Conservation (phyloP, 2,329 filamentous ascomycete species). For the Phoma sp. region DNA sequence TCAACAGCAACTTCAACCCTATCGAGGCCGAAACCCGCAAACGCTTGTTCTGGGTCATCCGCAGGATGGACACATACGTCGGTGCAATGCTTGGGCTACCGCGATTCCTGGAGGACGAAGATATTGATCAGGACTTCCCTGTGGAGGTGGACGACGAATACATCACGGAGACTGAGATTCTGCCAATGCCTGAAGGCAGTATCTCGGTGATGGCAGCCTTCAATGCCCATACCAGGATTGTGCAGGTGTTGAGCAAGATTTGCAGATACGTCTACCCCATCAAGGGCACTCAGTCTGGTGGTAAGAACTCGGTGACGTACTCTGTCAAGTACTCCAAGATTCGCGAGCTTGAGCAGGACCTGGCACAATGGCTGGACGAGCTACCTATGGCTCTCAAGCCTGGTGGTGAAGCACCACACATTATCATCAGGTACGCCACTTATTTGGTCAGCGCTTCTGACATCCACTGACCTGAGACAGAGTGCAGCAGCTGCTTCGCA, state of each 20-base stretch:
- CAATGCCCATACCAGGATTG: slow-evolving; percentile 65
- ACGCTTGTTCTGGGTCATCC: slow-evolving; percentile 59
- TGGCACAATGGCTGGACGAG: slow-evolving; percentile 67
- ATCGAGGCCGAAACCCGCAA: slow-evolving; percentile 58
- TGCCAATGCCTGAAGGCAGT: slow-evolving; percentile 60
- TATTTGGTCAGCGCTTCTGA: not conserved
- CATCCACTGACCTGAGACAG: slow-evolving; percentile 40
- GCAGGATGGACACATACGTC: slow-evolving; percentile 60
- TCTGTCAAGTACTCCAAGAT: slow-evolving; percentile 69
- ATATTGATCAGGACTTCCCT: slow-evolving; percentile 57
- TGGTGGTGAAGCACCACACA: slow-evolving; percentile 74
- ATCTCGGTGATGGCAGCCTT: slow-evolving; percentile 65
- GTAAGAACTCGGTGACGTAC: slow-evolving; percentile 58
- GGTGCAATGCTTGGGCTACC: slow-evolving; percentile 58
- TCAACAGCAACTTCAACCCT: slow-evolving; percentile 54
- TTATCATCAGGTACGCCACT: slow-evolving; percentile 73
- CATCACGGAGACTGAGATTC: slow-evolving; percentile 56
- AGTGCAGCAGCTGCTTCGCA: slow-evolving; percentile 75
- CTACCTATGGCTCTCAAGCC: slow-evolving; percentile 80
- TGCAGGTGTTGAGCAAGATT: slow-evolving; percentile 65
- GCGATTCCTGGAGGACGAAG: slow-evolving; percentile 56
- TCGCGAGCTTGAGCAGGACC: slow-evolving; percentile 67
- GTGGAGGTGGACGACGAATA: slow-evolving; percentile 58
- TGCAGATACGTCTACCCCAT: slow-evolving; percentile 69
- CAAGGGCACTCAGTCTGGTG: slow-evolving; percentile 53